phyloP scores from a whole-genome alignment of 2,329 filamentous ascomycete species.

The Aspergillus ruber region DNA sequence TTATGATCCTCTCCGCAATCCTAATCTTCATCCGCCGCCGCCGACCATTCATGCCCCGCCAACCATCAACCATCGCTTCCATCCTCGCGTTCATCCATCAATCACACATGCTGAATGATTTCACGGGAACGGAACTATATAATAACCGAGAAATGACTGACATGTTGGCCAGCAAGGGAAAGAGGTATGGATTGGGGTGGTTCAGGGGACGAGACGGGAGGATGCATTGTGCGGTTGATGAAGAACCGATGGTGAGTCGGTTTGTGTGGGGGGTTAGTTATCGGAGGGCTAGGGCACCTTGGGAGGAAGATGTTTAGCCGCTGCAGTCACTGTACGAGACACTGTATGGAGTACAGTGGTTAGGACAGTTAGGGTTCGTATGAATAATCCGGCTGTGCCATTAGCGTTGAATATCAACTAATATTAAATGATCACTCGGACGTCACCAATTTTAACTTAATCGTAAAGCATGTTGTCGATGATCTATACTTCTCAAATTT shows the following conservation, averaged over 20 bases:
- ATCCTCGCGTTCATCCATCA: slow-evolving; percentile 74
- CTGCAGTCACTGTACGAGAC: no score
- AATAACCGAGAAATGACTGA: slow-evolving; percentile 56
- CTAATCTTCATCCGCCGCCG: slow-evolving; percentile 58
- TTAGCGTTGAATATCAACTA: no score
- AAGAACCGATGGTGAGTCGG: slow-evolving; percentile 61
- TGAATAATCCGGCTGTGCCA: no score
- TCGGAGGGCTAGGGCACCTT: slow-evolving; percentile 22
- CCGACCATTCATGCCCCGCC: slow-evolving; percentile 66
- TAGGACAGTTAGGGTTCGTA: no score
- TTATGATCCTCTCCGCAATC: slow-evolving; percentile 55
- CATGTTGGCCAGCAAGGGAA: slow-evolving; percentile 53
- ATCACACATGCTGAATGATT: slow-evolving; percentile 70
- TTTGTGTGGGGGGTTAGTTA: slow-evolving; percentile 57
- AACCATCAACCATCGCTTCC: slow-evolving; percentile 71
- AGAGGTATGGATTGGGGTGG: slow-evolving; percentile 71
- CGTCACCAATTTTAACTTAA: no score
- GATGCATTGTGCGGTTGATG: slow-evolving; percentile 69
- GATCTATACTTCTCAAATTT: no score
- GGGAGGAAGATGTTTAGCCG: slow-evolving; percentile 8
- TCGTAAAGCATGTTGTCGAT: no score
- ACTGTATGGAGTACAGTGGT: no score
- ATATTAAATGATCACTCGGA: no score
- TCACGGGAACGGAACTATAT: slow-evolving; percentile 63
- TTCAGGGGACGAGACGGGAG: slow-evolving; percentile 66